Percentiles rank a stretch among this genome's conserved stretches.
Evolutionary conservation across 257 asterid genomes (phyloP).

Genomic region (Gentiana straminea): DNA sequence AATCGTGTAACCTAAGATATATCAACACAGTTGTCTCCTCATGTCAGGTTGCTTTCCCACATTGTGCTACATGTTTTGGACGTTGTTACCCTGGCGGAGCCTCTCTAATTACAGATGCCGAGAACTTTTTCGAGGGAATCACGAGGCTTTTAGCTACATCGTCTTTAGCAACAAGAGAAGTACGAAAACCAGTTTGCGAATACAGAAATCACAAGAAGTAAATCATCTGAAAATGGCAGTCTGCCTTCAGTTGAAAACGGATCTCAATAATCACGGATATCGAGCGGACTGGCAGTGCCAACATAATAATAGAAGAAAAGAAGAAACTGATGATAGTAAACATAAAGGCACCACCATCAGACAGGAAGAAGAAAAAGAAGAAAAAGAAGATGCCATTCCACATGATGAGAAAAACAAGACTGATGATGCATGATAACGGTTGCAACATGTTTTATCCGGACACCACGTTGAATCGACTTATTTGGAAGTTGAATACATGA

Average conservation of each 20-base stretch:
- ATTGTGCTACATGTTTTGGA: constrained; percentile 69
- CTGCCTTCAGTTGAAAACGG: constrained; percentile 47
- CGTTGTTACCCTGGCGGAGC: constrained; percentile 91
- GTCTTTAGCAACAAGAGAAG: constrained; percentile 34
- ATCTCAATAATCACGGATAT: constrained; percentile 15
- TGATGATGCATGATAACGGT: constrained; percentile 8
- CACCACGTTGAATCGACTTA: no score
- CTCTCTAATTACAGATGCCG: constrained; percentile 57
- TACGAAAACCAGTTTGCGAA: constrained; percentile 43
- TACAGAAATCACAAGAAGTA: constrained; percentile 20
- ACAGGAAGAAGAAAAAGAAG: constrained; percentile 29
- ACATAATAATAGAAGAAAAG: constrained; percentile 30
- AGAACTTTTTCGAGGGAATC: constrained; percentile 60
- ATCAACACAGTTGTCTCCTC: neutral
- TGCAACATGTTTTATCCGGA: constrained; percentile 4
- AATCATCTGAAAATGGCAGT: constrained; percentile 49
- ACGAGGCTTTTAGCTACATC: constrained; percentile 48
- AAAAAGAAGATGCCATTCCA: constrained; percentile 17
- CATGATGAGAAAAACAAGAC: constrained; percentile 26
- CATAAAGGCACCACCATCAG: no score
- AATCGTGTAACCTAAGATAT: no score
- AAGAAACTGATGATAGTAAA: constrained; percentile 14
- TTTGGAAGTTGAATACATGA: no score
- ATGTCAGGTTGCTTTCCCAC: constrained; percentile 74
- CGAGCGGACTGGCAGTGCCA: constrained; percentile 35